A percentile compares a stretch with the other conserved stretches of the same genome.
Conservation (phyloP, 768 basidiomycete species). For the Mycena maculata region DNA sequence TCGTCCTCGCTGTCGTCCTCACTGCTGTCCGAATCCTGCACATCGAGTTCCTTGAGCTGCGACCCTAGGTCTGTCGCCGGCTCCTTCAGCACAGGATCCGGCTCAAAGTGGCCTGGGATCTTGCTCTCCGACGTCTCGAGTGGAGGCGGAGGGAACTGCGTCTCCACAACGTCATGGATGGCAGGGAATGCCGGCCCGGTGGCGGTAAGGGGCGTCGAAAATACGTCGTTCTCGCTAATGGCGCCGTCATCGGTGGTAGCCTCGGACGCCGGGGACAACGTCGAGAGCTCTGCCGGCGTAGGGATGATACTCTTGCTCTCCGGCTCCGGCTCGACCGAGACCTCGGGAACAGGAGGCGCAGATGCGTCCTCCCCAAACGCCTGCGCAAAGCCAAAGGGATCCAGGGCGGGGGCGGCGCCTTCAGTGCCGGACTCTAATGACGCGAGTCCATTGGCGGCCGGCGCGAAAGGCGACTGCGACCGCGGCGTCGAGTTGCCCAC, state of each 20-base stretch:
- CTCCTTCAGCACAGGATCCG: conserved; percentile 29
- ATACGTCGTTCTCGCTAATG: conserved; percentile 31
- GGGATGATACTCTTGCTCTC: conserved; percentile 18
- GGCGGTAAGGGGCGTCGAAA: conserved; percentile 47
- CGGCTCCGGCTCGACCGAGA: background rate
- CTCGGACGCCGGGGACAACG: conserved; percentile 1
- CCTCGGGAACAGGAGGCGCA: conserved; percentile 17
- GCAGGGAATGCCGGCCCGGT: conserved; percentile 53
- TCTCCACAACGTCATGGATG: conserved; percentile 42
- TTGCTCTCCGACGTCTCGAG: conserved; percentile 5
- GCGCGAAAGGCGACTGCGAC: conserved; percentile 71
- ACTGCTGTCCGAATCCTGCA: conserved; percentile 58
- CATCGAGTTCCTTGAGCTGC: conserved; percentile 69
- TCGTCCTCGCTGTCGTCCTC: conserved; percentile 68
- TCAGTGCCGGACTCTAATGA: conserved; percentile 53
- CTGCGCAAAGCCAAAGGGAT: conserved; percentile 39
- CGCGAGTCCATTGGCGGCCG: conserved; percentile 54
- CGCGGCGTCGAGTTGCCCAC: conserved; percentile 58
- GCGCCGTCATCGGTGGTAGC: conserved; percentile 27
- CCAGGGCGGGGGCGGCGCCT: conserved; percentile 41
- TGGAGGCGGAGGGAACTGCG: conserved; percentile 10
- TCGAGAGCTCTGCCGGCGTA: conserved; percentile 1
- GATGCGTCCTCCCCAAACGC: conserved; percentile 39
- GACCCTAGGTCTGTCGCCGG: conserved; percentile 64
- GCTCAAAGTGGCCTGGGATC: conserved; percentile 26